A percentile compares a stretch with the other conserved stretches of the same genome.
Evolutionary conservation across 257 asterid genomes (phyloP).

Genomic region (Anisodus tanguticus): DNA sequence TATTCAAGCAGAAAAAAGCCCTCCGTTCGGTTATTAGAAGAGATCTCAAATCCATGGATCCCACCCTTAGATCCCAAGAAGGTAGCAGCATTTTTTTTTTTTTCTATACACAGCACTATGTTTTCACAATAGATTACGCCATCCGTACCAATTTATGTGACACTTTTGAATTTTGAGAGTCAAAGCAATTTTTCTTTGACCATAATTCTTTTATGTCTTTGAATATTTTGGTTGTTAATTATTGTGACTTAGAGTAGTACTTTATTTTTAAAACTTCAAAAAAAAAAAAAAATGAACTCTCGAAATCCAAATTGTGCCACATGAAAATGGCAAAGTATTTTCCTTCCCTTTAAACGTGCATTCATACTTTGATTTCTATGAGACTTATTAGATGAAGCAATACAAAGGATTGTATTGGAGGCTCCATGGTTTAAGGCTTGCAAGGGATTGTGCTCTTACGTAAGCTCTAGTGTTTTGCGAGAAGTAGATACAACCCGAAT

Average conservation of each 20-base stretch:
- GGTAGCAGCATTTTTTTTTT: constrained; percentile 38
- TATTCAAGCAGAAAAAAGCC: constrained; percentile 72
- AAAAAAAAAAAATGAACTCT: too few relatives aligned
- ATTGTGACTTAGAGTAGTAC: too few relatives aligned
- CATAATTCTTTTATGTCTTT: too few relatives aligned
- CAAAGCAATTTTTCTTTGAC: too few relatives aligned
- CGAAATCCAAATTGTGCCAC: too few relatives aligned
- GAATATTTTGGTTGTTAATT: too few relatives aligned
- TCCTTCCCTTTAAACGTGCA: neutral
- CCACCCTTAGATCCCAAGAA: constrained; percentile 71
- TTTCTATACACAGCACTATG: too few relatives aligned
- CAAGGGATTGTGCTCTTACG: constrained; percentile 82
- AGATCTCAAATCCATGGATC: constrained; percentile 85
- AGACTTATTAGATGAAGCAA: constrained; percentile 64
- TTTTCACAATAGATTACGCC: too few relatives aligned
- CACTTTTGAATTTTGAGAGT: too few relatives aligned
- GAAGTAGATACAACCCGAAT: constrained; percentile 87
- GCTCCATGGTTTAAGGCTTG: constrained; percentile 95
- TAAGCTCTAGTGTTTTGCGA: constrained; percentile 77
- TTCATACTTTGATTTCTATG: constrained; percentile 8
- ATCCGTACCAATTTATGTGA: too few relatives aligned
- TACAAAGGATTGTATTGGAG: constrained; percentile 72
- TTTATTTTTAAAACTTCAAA: too few relatives aligned
- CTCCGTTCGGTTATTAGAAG: constrained; percentile 69
- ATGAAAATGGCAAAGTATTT: neutral